Evolutionary conservation across 306 rosid species (phyloP).

Genomic region (Quercus aquifolioides): DNA sequence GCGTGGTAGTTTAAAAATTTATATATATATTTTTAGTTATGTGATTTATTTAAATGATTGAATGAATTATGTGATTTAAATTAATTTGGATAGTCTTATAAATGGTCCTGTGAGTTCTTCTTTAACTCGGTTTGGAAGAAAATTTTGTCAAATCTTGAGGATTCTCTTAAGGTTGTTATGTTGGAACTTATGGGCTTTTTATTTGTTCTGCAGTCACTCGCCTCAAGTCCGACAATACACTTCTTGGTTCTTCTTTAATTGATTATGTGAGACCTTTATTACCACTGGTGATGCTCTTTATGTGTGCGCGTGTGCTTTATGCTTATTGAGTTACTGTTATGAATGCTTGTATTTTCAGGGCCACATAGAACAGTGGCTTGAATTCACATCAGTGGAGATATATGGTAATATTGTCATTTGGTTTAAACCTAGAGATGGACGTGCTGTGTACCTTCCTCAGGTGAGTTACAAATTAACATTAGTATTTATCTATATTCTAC

Average conservation of each 20-base stretch:
- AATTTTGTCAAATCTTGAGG: too few species aligned
- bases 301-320: neutral
- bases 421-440: slow-evolving; percentile 48
- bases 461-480: slow-evolving; percentile 32
- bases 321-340: neutral
- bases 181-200: neutral
- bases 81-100: too few species aligned
- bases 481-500: too few species aligned
- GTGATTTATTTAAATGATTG: too few species aligned
- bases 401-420: slow-evolving; percentile 38
- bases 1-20: too few species aligned
- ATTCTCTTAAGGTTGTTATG: neutral
- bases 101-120: too few species aligned
- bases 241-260: slow-evolving; percentile 58
- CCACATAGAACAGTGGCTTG: slow-evolving; percentile 83
- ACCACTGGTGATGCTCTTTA: too few species aligned
- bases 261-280: slow-evolving; percentile 39
- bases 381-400: slow-evolving; percentile 63
- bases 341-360: slow-evolving; percentile 43
- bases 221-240: slow-evolving; percentile 40
- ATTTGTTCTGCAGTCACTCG: slow-evolving; percentile 53
- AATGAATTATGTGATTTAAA: too few species aligned
- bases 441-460: slow-evolving; percentile 43
- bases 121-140: too few species aligned
- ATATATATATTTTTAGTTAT: too few species aligned